A percentile compares a stretch with the other conserved stretches of the same genome.
Evolutionary conservation across 2,329 filamentous ascomycete species (phyloP).

Genomic region (Ophiognomonia clavigignenti-juglandacearum): DNA sequence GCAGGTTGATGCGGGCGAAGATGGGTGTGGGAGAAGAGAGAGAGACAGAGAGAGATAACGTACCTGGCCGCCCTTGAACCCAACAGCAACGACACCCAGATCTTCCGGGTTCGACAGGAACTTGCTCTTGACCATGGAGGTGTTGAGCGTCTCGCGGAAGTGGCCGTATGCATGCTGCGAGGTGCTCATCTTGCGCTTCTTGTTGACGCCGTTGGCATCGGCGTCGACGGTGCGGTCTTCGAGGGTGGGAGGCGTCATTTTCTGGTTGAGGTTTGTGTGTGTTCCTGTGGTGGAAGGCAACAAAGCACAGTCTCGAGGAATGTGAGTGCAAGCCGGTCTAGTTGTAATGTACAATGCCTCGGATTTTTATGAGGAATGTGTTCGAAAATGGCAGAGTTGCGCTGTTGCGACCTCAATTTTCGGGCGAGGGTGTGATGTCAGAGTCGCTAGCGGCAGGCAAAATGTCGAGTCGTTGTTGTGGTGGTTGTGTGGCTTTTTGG

Average conservation of each 20-base stretch:
- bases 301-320: too few relatives aligned
- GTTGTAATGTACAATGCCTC: not conserved
- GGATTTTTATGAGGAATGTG: not conserved
- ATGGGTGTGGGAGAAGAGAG: not conserved
- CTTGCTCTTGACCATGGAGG: slow-evolving; percentile 54
- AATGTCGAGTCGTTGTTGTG: not conserved
- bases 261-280: not conserved
- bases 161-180: slow-evolving; percentile 11
- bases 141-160: slow-evolving; percentile 37
- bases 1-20: not conserved
- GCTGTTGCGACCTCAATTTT: too few relatives aligned
- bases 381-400: not conserved
- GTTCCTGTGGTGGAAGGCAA: not conserved
- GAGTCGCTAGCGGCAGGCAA: not conserved
- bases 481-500: too few relatives aligned
- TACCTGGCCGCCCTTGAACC: slow-evolving; percentile 96
- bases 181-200: slow-evolving; percentile 15
- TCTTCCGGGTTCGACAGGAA: slow-evolving; percentile 78
- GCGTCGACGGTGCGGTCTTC: slow-evolving; percentile 9
- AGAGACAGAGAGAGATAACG: slow-evolving; percentile 21
- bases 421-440: not conserved
- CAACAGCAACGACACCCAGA: slow-evolving; percentile 87
- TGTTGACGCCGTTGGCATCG: not conserved
- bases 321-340: too few relatives aligned
- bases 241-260: slow-evolving; percentile 10